These are phyloP conservation scores for Micractinium sp. DNA, from an alignment of 139 green algal genomes.

Conservation along the genomic window DNA sequence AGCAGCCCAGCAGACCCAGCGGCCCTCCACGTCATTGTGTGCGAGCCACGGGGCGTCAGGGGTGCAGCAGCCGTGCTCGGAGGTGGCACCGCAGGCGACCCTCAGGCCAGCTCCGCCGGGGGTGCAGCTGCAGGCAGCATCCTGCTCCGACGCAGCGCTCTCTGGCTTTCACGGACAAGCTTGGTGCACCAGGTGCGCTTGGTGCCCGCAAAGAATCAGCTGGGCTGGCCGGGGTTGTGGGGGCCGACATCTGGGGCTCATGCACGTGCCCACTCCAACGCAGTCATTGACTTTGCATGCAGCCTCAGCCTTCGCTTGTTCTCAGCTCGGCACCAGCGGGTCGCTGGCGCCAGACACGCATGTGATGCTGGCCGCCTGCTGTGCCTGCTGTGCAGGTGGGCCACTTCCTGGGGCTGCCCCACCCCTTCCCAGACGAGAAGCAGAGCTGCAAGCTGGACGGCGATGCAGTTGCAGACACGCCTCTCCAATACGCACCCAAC, in stretches of 20 bases:
- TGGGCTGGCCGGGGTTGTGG: too few relatives aligned
- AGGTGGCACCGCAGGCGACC: too few relatives aligned
- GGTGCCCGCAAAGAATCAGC: too few relatives aligned
- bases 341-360: neutral
- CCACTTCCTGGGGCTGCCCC: constrained; percentile 44
- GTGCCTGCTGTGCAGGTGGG: constrained; percentile 10
- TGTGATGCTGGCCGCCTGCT: neutral
- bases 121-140: neutral
- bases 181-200: constrained; percentile 45
- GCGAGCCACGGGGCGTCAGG: constrained; percentile 34
- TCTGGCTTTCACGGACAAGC: constrained; percentile 33
- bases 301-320: neutral
- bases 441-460: constrained; percentile 39
- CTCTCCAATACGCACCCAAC: constrained; percentile 22
- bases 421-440: constrained; percentile 39
- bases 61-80: constrained; percentile 26
- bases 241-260: too few relatives aligned
- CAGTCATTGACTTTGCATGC: neutral
- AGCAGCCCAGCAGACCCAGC: neutral
- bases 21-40: constrained; percentile 38
- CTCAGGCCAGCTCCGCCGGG: neutral
- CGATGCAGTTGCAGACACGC: constrained; percentile 41
- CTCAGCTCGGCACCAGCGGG: neutral
- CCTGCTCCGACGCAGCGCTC: constrained; percentile 24
- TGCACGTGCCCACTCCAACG: too few relatives aligned